Base-by-base conservation (phyloP, 2,329 filamentous ascomycete species). In the Clonostachys solani region DNA sequence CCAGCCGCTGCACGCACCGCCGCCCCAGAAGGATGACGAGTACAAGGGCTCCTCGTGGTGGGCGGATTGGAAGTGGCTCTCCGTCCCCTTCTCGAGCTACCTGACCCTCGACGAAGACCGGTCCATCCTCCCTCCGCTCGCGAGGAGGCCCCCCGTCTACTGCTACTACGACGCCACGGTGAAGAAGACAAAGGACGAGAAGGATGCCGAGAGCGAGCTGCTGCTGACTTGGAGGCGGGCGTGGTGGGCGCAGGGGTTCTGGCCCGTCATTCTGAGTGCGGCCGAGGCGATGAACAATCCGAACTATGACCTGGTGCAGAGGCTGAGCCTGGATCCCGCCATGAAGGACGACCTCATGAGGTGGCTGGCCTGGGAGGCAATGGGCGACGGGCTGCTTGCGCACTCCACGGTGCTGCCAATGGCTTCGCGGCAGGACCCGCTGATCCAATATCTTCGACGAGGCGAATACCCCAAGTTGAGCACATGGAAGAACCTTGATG, bases 161-260 rank as follows among this genome's bases (percentile, higher is more conserved):
- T 96, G 91, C 53, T 97, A 92, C 66, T 96, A 95, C 63, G 90
- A 96, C 59, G 72, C 80, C 12, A 81, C 80, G 5, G 64, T 74
- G 16, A 69, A 77, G 50, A 85, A 85, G 64, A 78, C 86, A 33
- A 74, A 78, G 43, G 78, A 78, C 16, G 77, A 80, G 44, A 80
- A 80, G 56, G 80, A 87, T 50, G 87, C 89, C 5, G 89, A 96
- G 62, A 86, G 86, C 59, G 80, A 85, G 49, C 70, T 97, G 49
- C 75, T 97, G 43, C 72, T 95, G 48, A 86, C 88, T 46, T 97
- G 94, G 94, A 81, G 92, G 50, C 81, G 90, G 42, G 92, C 92
- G 4, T 97, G 92, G 91, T 97, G 90, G 89, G 90, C 92, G 0
- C 84, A 95, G 58, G 94, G 92, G 12, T 96, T 97, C 69, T 83